Percentiles rank a stretch among this genome's conserved stretches.
Conservation (phyloP, 2,329 filamentous ascomycete species). For the Fusarium xyrophilum region DNA sequence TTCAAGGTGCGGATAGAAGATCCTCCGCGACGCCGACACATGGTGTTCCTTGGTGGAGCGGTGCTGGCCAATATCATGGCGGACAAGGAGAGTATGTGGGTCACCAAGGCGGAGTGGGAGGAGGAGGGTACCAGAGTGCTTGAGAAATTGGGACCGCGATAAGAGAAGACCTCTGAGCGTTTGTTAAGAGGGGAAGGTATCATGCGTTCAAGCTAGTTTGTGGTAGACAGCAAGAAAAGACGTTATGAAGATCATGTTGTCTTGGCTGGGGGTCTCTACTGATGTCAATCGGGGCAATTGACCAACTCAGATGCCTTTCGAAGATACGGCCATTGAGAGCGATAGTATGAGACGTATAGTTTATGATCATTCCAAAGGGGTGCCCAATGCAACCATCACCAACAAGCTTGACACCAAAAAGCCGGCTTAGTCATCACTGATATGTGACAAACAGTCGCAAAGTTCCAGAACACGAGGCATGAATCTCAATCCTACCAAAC, state of each 20-base stretch:
- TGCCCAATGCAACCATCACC: conserved; percentile 12
- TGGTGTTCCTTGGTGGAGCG: conserved; percentile 98
- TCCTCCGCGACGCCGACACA: conserved; percentile 91
- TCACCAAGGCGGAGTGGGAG: conserved; percentile 95
- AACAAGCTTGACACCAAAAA: background rate
- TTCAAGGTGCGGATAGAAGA: conserved; percentile 99
- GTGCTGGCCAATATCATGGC: conserved; percentile 99
- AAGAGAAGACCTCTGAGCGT: conserved; percentile 39
- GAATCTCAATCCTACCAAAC: conserved; percentile 12
- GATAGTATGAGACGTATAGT: background rate
- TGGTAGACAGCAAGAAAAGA: conserved; percentile 40
- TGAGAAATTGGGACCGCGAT: conserved; percentile 93
- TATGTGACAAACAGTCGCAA: conserved; percentile 14
- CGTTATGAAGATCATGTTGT: conserved; percentile 10
- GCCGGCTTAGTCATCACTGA: conserved; percentile 30
- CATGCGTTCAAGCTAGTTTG: conserved; percentile 30
- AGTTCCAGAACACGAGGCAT: conserved; percentile 17
- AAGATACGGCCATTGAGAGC: background rate
- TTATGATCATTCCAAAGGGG: background rate
- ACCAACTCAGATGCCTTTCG: background rate
- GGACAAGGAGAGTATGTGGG: conserved; percentile 99
- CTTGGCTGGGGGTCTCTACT: background rate
- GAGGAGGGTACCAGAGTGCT: conserved; percentile 85
- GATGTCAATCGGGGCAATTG: background rate
- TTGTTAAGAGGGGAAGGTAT: conserved; percentile 26